Evolutionary conservation across 306 rosid genomes (phyloP).

Genomic region (Astragalus membranaceus): DNA sequence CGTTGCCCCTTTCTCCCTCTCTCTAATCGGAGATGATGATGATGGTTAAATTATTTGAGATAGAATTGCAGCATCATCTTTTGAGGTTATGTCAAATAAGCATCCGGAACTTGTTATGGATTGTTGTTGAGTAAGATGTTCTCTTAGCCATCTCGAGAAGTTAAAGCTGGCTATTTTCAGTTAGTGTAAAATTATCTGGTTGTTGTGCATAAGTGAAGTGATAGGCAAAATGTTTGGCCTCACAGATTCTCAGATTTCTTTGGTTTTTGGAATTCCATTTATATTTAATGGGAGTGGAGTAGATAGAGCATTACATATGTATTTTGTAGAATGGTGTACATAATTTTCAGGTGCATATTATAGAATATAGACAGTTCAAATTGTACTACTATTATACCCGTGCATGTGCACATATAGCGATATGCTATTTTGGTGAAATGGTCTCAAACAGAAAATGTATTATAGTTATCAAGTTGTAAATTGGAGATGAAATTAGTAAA

Average conservation of each 20-base stretch:
- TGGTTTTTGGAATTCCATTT: not conserved
- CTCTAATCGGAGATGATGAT: constrained; percentile 28
- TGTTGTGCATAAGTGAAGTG: not conserved
- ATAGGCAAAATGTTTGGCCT: not conserved
- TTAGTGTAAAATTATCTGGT: not conserved
- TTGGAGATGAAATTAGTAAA: no score
- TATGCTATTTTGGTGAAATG: no score
- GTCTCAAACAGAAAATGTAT: no score
- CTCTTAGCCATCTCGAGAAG: not conserved
- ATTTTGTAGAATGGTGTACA: not conserved
- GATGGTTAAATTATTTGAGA: constrained; percentile 11
- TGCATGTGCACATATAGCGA: no score
- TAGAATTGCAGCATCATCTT: constrained; percentile 9
- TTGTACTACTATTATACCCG: no score
- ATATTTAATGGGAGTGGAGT: not conserved
- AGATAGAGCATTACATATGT: not conserved
- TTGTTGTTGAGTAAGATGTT: not conserved
- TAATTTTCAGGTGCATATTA: not conserved
- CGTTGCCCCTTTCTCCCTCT: constrained; percentile 28
- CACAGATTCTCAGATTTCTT: not conserved
- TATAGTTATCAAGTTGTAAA: no score
- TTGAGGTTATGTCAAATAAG: not conserved
- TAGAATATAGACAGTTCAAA: not conserved
- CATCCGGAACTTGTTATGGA: not conserved
- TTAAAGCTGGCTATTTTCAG: not conserved